Evolutionary conservation across 1,284 basidiomycete genomes (phyloP).

Genomic region (Wallemia ichthyophaga): DNA sequence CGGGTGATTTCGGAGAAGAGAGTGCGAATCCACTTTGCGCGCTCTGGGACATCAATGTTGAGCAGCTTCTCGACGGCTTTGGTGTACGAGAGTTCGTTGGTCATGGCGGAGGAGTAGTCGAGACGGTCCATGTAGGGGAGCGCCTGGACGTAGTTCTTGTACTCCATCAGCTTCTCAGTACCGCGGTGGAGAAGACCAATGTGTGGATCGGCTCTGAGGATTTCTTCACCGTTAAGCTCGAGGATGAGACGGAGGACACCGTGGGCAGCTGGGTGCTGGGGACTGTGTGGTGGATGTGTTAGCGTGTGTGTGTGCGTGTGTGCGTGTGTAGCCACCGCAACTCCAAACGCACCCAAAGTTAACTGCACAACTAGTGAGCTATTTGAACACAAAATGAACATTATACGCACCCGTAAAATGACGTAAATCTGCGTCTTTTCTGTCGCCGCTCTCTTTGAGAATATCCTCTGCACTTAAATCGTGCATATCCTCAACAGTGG

Average conservation of each 20-base stretch:
- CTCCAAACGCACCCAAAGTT: slow-evolving; percentile 73
- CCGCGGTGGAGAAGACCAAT: slow-evolving; percentile 88
- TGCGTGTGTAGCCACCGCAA: too few species aligned
- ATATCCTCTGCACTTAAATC: slow-evolving; percentile 44
- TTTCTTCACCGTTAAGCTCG: slow-evolving; percentile 90
- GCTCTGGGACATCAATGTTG: slow-evolving; percentile 94
- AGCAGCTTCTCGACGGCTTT: slow-evolving; percentile 93
- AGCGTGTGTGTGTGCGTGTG: not conserved
- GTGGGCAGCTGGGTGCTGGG: slow-evolving; percentile 95
- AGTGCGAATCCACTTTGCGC: slow-evolving; percentile 95
- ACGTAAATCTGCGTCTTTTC: slow-evolving; percentile 51
- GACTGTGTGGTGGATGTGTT: slow-evolving; percentile 23
- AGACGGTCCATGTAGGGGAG: slow-evolving; percentile 97
- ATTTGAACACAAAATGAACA: not conserved
- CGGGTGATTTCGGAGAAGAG: slow-evolving; percentile 92
- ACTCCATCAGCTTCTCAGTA: slow-evolving; percentile 96
- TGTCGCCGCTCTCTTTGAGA: slow-evolving; percentile 36
- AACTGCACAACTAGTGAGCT: slow-evolving; percentile 21
- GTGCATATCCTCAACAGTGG: slow-evolving; percentile 23
- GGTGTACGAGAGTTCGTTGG: slow-evolving; percentile 86
- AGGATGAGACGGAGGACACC: slow-evolving; percentile 93
- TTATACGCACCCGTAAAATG: slow-evolving; percentile 49
- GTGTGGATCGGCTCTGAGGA: slow-evolving; percentile 67
- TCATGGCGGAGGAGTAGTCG: slow-evolving; percentile 99
- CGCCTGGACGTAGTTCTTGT: slow-evolving; percentile 95